Evolutionary conservation across 495 filamentous ascomycete genomes (phyloP).

Genomic region (Penicillium desertorum): DNA sequence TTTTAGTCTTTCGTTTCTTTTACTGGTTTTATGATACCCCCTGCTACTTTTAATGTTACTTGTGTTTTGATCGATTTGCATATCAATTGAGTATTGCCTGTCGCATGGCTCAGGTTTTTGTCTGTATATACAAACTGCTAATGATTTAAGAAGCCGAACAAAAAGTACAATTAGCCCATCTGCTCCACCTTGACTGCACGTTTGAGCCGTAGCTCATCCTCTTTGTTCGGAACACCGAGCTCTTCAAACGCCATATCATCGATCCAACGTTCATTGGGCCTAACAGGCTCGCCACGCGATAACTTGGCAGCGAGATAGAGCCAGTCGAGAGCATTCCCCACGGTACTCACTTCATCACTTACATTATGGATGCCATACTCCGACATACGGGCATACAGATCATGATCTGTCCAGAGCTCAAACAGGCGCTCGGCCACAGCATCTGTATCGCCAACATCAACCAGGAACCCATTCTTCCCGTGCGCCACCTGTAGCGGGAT

Average conservation of each 20-base stretch:
- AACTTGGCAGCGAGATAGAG: constrained; percentile 71
- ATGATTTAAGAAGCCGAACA: not conserved
- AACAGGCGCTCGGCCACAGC: constrained; percentile 70
- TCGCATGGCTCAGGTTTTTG: not conserved
- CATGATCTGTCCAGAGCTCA: constrained; percentile 65
- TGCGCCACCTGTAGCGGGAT: constrained; percentile 80
- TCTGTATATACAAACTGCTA: not conserved
- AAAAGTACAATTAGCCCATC: constrained; percentile 28
- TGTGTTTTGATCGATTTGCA: not conserved
- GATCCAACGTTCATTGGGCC: constrained; percentile 63
- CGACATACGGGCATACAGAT: constrained; percentile 65
- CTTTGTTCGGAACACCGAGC: constrained; percentile 41
- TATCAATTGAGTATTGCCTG: not conserved
- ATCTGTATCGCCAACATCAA: constrained; percentile 69
- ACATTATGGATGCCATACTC: constrained; percentile 64
- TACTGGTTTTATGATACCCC: constrained; percentile 28
- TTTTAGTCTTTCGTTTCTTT: constrained; percentile 11
- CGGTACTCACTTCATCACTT: constrained; percentile 80
- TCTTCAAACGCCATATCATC: constrained; percentile 75
- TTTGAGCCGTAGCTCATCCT: constrained; percentile 45
- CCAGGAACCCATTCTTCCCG: constrained; percentile 72
- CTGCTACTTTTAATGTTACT: constrained; percentile 12
- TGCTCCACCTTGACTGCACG: constrained; percentile 35
- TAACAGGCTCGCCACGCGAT: constrained; percentile 47
- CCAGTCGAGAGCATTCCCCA: constrained; percentile 77